These are phyloP conservation scores for Trichodelitschia bisporula DNA, from an alignment of 495 filamentous ascomycete species.

Conservation along the genomic window DNA sequence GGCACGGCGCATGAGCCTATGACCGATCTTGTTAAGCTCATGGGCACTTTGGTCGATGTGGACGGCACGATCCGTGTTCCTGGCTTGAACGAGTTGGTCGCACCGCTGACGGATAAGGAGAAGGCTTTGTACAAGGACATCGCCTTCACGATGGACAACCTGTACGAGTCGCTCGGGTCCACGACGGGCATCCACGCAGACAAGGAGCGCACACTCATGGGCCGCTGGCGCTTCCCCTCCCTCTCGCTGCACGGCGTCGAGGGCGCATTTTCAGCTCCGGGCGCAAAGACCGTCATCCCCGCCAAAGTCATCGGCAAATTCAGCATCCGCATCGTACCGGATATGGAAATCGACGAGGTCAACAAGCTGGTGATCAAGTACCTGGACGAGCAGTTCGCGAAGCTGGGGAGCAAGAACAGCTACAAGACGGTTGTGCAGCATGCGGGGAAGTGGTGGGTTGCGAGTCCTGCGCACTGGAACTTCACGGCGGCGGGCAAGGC, in stretches of 20 bases:
- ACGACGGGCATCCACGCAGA: constrained; percentile 61
- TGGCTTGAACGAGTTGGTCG: constrained; percentile 77
- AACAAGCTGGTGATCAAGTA: constrained; percentile 61
- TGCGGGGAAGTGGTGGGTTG: constrained; percentile 94
- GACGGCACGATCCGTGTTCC: constrained; percentile 76
- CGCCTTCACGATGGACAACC: constrained; percentile 81
- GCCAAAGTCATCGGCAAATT: constrained; percentile 97
- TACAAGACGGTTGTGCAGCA: constrained; percentile 60
- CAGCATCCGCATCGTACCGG: constrained; percentile 84
- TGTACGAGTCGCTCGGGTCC: constrained; percentile 74
- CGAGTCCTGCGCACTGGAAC: constrained; percentile 94
- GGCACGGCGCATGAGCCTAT: constrained; percentile 92
- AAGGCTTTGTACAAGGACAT: constrained; percentile 62
- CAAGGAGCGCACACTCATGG: constrained; percentile 82
- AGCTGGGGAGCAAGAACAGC: constrained; percentile 73
- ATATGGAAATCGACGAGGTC: constrained; percentile 85
- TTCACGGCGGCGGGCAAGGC: constrained; percentile 83
- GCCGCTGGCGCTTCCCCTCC: constrained; percentile 73
- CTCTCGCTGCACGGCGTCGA: constrained; percentile 93
- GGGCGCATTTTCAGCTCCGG: constrained; percentile 78
- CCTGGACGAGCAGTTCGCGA: constrained; percentile 54
- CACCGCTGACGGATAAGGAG: constrained; percentile 66
- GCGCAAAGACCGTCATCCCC: constrained; percentile 96
- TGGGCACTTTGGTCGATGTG: constrained; percentile 64
- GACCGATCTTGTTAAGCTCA: constrained; percentile 71